Evolutionary conservation across 345 rosid genomes (phyloP), one percentile per base, ranked within the genome.

Genomic region (Ceriops zippeliana): DNA sequence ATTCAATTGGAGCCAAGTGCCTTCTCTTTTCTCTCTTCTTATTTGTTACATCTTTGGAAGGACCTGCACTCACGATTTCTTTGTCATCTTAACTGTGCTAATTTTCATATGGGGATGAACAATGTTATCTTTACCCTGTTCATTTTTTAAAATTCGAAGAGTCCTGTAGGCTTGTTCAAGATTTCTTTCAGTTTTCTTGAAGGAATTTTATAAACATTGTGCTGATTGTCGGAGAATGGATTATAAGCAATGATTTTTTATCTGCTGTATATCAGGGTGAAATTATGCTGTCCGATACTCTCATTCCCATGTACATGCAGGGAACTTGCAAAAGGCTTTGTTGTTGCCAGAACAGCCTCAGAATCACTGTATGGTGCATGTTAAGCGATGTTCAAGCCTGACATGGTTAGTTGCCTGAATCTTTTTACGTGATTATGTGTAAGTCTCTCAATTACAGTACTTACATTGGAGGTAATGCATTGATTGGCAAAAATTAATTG

Each of bases 331-430:
- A 93, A 89, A 78, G 98, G 90, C 81, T 90, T 93, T 80, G 97
- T 93, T 59, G 98, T 93, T 31, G 92, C 92, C 70, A 97, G 98
- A 30, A 89, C 96, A 80, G 96, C 97, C 65, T 83, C 92, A 49
- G 98, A 95, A 73, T 91, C 99, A 63, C 92, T 95, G 2, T 95
- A 91, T 78, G 97, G 97, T 69, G 97, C 99, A 32, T 91, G 99
- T 56, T 96, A 95, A 74, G 86, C 97, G 8, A 86, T 91, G 91
- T 95, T 76, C 84, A 91, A 85, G 84, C 96, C 95, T 54, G 86
- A 95, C 72, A 87, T 95, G 97, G 99, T 95, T 77, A 37, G 93
- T 81, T 66, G 57, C 58, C 63, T 17, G 9, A 51, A 10, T 66
- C 58, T 5, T 58, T 54, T 8, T 22, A 22, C 27, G 22, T 22